These are phyloP conservation scores for Diphasiastrum complanatum DNA, from an alignment of 83 land plant genomes.

Conservation along the genomic window DNA sequence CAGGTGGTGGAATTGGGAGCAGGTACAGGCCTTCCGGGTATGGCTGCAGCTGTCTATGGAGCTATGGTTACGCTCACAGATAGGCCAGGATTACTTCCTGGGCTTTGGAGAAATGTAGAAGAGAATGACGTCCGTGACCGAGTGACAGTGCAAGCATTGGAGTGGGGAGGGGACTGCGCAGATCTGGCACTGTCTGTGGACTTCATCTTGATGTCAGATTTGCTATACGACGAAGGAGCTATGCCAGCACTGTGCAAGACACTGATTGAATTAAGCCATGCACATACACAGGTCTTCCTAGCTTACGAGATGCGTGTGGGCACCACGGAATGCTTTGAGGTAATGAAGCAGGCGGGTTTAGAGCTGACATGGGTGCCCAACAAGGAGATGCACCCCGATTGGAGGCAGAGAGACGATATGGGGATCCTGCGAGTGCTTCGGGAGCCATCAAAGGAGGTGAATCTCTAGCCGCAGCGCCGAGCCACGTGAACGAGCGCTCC, in stretches of 20 bases:
- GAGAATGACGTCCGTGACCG: not conserved
- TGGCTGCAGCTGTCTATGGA: not conserved
- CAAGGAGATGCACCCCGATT: not conserved
- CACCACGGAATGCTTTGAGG: not conserved
- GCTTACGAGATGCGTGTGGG: conserved; percentile 4
- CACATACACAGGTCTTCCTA: not conserved
- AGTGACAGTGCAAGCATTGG: conserved; percentile 1
- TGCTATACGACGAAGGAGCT: not conserved
- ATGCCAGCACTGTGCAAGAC: conserved; percentile 6
- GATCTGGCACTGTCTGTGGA: not conserved
- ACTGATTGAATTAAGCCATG: not conserved
- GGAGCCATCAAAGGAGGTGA: too few species aligned
- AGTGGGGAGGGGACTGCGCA: conserved; percentile 12
- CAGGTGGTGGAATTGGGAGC: not conserved
- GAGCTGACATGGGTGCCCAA: not conserved
- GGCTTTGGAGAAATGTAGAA: not conserved
- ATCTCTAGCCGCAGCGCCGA: too few species aligned
- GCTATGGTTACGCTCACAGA: not conserved
- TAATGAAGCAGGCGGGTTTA: not conserved
- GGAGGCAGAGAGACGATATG: conserved; percentile 9
- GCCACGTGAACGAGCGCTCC: too few species aligned
- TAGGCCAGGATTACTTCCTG: not conserved
- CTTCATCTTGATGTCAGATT: not conserved
- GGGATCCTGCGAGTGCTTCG: too few species aligned
- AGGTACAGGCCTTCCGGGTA: not conserved